phyloP scores from a whole-genome alignment of 495 filamentous ascomycete species.

The Aspergillus saccharolyticus region DNA sequence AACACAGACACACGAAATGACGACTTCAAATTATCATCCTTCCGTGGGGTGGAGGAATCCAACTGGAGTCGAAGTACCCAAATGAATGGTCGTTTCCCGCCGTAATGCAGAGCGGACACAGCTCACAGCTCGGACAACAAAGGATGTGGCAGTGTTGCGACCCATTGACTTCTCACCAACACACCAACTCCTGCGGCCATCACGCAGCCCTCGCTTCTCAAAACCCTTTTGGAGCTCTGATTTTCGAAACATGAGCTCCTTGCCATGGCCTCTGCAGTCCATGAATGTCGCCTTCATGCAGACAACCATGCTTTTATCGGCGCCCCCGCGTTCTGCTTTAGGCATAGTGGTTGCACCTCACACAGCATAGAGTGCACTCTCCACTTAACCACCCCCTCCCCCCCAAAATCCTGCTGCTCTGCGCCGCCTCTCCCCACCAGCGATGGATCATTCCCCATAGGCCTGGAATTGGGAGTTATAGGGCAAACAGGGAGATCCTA shows the following conservation, averaged over 20 bases:
- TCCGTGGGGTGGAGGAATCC: background rate
- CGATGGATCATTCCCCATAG: background rate
- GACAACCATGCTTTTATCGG: background rate
- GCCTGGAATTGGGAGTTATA: background rate
- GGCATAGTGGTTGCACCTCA: background rate
- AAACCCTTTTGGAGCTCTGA: background rate
- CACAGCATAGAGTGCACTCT: background rate
- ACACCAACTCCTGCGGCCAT: background rate
- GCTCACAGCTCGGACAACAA: conserved; percentile 7
- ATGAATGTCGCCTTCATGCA: background rate
- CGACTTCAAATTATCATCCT: background rate
- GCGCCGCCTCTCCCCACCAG: background rate
- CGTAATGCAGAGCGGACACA: background rate
- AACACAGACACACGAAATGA: background rate
- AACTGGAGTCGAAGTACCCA: background rate
- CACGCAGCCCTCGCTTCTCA: background rate
- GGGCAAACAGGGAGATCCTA: background rate
- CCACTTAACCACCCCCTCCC: no score
- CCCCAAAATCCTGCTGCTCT: conserved; percentile 2
- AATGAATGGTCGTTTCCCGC: background rate
- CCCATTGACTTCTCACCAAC: conserved; percentile 3
- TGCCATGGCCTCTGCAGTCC: background rate
- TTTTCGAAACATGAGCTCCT: background rate
- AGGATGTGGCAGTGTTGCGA: conserved; percentile 4
- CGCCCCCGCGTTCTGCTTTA: background rate